Evolutionary conservation across 495 filamentous ascomycete species (phyloP).

Genomic region (Penicillium roqueforti): DNA sequence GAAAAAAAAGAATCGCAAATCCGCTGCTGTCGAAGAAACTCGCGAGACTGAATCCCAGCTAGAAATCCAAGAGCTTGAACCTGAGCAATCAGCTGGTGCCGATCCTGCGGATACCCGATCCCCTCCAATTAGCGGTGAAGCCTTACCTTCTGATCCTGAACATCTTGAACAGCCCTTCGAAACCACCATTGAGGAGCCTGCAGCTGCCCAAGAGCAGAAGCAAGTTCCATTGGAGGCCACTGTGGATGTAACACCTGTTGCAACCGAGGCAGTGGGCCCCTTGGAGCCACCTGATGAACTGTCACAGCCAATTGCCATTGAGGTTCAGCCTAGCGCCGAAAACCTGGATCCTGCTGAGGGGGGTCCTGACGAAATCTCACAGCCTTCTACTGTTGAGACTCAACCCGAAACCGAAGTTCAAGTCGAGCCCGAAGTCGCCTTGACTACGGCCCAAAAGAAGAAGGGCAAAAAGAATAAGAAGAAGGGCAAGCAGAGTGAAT

Average conservation of each 20-base stretch:
- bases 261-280: background rate
- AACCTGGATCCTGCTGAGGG: background rate
- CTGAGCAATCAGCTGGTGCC: slow-evolving; percentile 12
- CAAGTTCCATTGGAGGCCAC: slow-evolving; percentile 2
- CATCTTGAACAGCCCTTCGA: slow-evolving; percentile 4
- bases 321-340: background rate
- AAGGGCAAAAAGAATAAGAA: slow-evolving; percentile 42
- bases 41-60: slow-evolving; percentile 18
- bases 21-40: slow-evolving; percentile 21
- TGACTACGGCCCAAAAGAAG: slow-evolving; percentile 30
- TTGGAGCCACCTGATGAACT: background rate
- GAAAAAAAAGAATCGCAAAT: slow-evolving; percentile 37
- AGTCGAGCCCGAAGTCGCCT: slow-evolving; percentile 19
- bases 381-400: slow-evolving; percentile 10
- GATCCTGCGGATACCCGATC: slow-evolving; percentile 16
- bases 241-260: background rate
- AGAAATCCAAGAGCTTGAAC: slow-evolving; percentile 10
- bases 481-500: slow-evolving; percentile 21
- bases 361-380: background rate
- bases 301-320: background rate
- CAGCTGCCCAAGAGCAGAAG: slow-evolving; percentile 2
- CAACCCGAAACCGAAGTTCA: slow-evolving; percentile 4
- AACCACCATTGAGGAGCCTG: slow-evolving; percentile 5
- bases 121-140: slow-evolving; percentile 23
- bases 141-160: slow-evolving; percentile 9